Evolutionary conservation across 2,329 filamentous ascomycete species (phyloP).

Genomic region (Colletotrichum tamarilloi): DNA sequence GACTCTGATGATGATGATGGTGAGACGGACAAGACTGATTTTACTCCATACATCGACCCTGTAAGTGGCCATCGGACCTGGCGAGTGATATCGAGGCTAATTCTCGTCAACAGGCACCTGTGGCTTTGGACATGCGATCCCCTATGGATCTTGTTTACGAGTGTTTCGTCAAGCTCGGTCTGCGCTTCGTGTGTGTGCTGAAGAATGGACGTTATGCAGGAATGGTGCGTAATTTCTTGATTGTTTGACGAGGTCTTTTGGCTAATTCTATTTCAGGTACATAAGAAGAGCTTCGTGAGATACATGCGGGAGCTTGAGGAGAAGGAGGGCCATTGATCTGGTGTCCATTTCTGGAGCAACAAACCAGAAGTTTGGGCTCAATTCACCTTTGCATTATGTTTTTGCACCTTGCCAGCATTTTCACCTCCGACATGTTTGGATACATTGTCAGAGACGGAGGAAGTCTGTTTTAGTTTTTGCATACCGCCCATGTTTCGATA

Average conservation of each 20-base stretch:
- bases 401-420: not conserved
- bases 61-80: conserved; percentile 55
- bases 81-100: not conserved
- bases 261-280: conserved; percentile 63
- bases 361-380: not conserved
- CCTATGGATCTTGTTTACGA: conserved; percentile 97
- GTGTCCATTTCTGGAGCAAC: not conserved
- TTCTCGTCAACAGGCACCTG: conserved; percentile 69
- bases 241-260: not conserved
- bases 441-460: not conserved
- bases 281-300: conserved; percentile 97
- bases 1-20: conserved; percentile 70
- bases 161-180: conserved; percentile 92
- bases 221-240: conserved; percentile 69
- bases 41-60: conserved; percentile 91
- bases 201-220: conserved; percentile 87
- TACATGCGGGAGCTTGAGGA: conserved; percentile 89
- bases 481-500: not conserved
- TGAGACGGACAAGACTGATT: conserved; percentile 77
- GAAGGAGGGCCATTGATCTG: conserved; percentile 41
- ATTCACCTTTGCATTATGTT: not conserved
- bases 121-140: conserved; percentile 87
- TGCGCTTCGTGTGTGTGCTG: conserved; percentile 92
- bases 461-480: not conserved
- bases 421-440: not conserved